Percentiles rank a stretch among this genome's conserved stretches.
phyloP scores from a whole-genome alignment of 257 asterid genomes.

The Ilex aquifolium region DNA sequence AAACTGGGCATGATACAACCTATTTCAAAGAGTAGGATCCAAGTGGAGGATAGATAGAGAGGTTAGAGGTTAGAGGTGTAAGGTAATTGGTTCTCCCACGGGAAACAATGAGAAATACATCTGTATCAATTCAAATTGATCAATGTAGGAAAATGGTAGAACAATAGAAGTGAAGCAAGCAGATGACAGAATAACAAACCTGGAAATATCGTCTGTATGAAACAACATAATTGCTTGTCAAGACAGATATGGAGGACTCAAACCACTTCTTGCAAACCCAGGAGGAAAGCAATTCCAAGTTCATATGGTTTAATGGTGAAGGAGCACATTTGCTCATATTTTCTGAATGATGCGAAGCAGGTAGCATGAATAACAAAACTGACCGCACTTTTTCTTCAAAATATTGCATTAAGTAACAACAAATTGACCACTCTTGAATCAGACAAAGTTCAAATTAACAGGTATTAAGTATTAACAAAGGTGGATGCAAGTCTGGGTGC shows the following conservation, averaged over 20 bases:
- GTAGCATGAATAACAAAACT: background rate
- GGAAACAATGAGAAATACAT: background rate
- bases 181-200: constrained; percentile 27
- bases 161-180: constrained; percentile 16
- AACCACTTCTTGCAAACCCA: constrained; percentile 33
- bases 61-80: no score
- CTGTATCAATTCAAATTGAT: constrained; percentile 5
- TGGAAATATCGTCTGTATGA: constrained; percentile 23
- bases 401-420: no score
- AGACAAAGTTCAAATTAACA: no score
- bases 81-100: background rate
- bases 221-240: constrained; percentile 22
- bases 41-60: no score
- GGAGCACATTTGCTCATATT: no score
- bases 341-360: background rate
- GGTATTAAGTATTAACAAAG: no score
- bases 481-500: no score
- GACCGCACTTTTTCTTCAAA: background rate
- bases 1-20: no score
- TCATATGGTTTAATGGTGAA: constrained; percentile 8
- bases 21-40: background rate
- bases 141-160: constrained; percentile 20
- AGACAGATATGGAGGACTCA: constrained; percentile 19
- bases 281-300: constrained; percentile 28
- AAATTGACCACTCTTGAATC: no score